These are phyloP conservation scores for Perkinsus chesapeaki DNA, from an alignment of 169 alveolate species.

Conservation along the genomic window DNA sequence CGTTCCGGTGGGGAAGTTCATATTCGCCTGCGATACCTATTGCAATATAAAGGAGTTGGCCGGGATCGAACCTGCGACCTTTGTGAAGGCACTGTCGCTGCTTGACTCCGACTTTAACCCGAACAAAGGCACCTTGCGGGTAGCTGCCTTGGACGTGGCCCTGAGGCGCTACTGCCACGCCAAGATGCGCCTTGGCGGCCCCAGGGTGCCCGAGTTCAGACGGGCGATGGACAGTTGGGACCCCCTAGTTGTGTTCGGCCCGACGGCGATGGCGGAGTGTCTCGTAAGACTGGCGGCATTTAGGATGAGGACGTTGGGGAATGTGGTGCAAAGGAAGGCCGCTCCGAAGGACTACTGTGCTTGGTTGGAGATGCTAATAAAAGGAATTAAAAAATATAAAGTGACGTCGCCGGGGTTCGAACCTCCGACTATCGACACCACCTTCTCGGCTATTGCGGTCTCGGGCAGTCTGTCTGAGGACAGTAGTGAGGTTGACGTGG, in stretches of 20 bases:
- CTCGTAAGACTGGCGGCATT: background rate
- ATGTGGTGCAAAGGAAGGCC: background rate
- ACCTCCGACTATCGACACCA: background rate
- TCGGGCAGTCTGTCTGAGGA: background rate
- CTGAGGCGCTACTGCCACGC: background rate
- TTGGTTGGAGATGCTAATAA: background rate
- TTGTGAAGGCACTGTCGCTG: background rate
- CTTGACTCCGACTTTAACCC: background rate
- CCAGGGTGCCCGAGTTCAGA: background rate
- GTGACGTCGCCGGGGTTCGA: background rate
- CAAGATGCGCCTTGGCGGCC: background rate
- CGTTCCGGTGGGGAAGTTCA: background rate
- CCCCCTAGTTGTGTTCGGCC: background rate
- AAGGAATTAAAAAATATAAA: too few relatives aligned
- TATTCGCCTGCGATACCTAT: background rate
- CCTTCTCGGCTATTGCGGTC: background rate
- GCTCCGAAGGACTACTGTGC: background rate
- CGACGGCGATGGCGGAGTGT: background rate
- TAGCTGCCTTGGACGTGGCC: background rate
- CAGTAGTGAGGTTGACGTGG: background rate
- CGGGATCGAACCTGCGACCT: background rate
- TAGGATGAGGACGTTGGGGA: background rate
- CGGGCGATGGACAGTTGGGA: background rate
- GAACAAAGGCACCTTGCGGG: background rate
- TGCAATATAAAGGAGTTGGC: background rate